A percentile compares a stretch with the other conserved stretches of the same genome.
Conservation (phyloP, 768 basidiomycete genomes). For the Mycena belliarum region DNA sequence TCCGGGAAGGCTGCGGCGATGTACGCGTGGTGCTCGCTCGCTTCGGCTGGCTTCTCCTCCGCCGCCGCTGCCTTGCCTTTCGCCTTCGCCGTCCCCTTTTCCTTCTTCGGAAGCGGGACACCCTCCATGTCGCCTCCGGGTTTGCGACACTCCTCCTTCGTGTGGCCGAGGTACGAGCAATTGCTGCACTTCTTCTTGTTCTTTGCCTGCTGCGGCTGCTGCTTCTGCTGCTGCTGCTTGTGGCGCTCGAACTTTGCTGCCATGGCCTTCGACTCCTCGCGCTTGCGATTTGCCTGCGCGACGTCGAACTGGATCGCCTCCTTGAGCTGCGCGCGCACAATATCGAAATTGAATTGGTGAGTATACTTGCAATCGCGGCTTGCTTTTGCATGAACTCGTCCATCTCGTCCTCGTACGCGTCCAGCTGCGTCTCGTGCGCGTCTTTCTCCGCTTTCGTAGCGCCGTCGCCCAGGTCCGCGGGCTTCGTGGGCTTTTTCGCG, state of each 20-base stretch:
- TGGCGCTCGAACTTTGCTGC: background rate
- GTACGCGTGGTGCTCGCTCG: background rate
- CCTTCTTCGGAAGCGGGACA: background rate
- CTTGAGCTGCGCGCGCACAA: too few relatives aligned
- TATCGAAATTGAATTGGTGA: too few relatives aligned
- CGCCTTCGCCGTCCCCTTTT: background rate
- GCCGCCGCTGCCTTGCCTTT: background rate
- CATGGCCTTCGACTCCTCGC: background rate
- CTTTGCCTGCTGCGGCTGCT: background rate
- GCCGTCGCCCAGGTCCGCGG: too few relatives aligned
- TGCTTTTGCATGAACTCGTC: too few relatives aligned
- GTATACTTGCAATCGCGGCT: too few relatives aligned
- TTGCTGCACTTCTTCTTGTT: background rate
- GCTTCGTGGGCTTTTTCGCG: too few relatives aligned
- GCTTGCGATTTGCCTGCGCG: background rate
- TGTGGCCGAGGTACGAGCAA: background rate
- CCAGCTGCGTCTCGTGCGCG: too few relatives aligned
- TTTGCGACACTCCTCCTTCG: background rate
- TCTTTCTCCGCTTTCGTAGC: too few relatives aligned
- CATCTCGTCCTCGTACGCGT: too few relatives aligned
- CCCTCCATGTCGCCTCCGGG: background rate
- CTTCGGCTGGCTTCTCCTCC: background rate
- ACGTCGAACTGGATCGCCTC: background rate
- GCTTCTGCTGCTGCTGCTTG: too few relatives aligned
- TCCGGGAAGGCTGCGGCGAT: background rate